Base-by-base conservation (phyloP, 495 filamentous ascomycete genomes). In the Penicillium ucsense region DNA sequence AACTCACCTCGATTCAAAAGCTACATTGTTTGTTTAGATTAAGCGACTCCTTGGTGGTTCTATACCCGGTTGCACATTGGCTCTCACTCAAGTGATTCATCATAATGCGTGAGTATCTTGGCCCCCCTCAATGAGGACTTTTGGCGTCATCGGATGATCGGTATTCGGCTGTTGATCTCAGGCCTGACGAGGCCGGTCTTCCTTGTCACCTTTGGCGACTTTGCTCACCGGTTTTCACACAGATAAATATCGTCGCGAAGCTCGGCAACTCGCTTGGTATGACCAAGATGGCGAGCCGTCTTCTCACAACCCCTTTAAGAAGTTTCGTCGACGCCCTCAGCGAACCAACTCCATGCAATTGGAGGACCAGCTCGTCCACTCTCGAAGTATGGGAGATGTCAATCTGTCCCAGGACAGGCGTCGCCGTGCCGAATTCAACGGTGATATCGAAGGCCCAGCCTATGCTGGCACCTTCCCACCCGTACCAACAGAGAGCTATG, bases 301-400 rank as follows among this genome's bases (percentile, higher is more conserved):
- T 3, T 62, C 61, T 4, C 66, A 66, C 51, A 78, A 78, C 47
- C 74, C 74, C n/a, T 77, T 75, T 49, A 69, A 71, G 50, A 72
- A 72, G 41, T 67, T 71, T 52, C 55, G 61, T 20, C 42, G 51
- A 29, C 56, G 50, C 11, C 61, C 59, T 9, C 61, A 53, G 31
- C 64, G 63, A 30, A 50, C 60, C 12, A 46, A 54, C 38, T 68
- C 65, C 20, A 61, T 67, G 42, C 57, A 64, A 46, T 58, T 72
- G 12, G 63, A 69, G 43, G 55, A 40, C 30, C 47, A 57, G 8
- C 43, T 55, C 6, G 48, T 44, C 10, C 41, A 43, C 10, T 43
- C 54, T 20, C 48, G 47, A 35, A 62, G 60, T 36, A 49, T 59
- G 44, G 57, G 56, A 5, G 61, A 64, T n/a, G 43, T 66, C 29